These are phyloP conservation scores for Trichoderma lentiforme DNA, from an alignment of 2,329 filamentous ascomycete genomes.

Conservation along the genomic window DNA sequence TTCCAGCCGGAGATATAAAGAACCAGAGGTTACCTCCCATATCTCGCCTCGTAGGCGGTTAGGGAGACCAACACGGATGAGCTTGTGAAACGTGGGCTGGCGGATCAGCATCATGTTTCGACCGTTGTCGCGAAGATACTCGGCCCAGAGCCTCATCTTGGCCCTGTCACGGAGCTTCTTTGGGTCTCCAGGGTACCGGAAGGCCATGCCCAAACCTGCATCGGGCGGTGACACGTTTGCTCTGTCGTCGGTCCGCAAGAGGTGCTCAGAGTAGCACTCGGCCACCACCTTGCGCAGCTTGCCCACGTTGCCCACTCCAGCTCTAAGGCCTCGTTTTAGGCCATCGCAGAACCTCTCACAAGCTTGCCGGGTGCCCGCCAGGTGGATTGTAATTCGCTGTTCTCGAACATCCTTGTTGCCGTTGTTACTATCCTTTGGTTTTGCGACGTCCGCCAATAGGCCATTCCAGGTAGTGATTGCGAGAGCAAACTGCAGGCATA, in stretches of 20 bases:
- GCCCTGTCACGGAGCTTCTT: conserved; percentile 91
- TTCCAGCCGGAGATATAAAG: conserved; percentile 81
- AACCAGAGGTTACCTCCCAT: conserved; percentile 93
- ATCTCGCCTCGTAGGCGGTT: conserved; percentile 91
- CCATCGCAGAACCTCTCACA: conserved; percentile 97
- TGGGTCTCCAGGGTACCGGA: conserved; percentile 90
- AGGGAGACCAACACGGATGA: conserved; percentile 90
- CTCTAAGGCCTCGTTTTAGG: conserved; percentile 82
- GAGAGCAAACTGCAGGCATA: conserved; percentile 66
- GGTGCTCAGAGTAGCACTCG: conserved; percentile 89
- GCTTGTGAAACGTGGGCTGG: conserved; percentile 95
- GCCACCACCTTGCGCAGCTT: conserved; percentile 75
- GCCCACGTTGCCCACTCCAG: conserved; percentile 82
- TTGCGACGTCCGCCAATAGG: conserved; percentile 54
- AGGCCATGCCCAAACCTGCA: conserved; percentile 86
- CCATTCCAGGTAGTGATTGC: conserved; percentile 95
- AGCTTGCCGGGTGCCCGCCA: conserved; percentile 81
- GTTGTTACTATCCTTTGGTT: conserved; percentile 43
- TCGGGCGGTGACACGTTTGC: conserved; percentile 66
- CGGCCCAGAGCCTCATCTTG: conserved; percentile 96
- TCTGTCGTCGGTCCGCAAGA: conserved; percentile 61
- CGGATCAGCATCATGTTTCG: conserved; percentile 88
- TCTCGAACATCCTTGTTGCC: conserved; percentile 48
- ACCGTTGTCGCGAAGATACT: conserved; percentile 93
- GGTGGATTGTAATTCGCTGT: conserved; percentile 87